phyloP scores from a whole-genome alignment of 2,329 filamentous ascomycete genomes.

The Colletotrichum sp. region DNA sequence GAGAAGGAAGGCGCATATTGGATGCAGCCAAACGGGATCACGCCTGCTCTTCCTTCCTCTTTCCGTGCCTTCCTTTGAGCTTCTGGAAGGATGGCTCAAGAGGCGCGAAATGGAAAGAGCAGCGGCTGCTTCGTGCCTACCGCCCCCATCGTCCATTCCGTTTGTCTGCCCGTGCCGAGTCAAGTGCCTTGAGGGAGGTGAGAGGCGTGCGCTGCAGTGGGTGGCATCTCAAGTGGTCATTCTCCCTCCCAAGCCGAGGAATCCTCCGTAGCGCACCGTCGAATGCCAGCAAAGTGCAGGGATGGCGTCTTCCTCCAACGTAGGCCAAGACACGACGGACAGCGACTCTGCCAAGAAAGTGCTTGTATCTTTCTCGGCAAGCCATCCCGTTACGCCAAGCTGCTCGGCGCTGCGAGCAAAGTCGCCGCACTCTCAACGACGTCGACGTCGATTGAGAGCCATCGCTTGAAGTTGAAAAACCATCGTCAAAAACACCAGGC shows the following conservation, averaged over 20 bases:
- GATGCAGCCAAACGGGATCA: neutral
- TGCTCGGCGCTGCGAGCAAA: slow-evolving; percentile 19
- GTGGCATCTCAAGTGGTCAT: neutral
- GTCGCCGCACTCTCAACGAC: slow-evolving; percentile 15
- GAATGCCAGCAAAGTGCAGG: neutral
- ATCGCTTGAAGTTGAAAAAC: neutral
- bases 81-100: neutral
- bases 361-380: slow-evolving; percentile 20
- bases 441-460: neutral
- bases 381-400: slow-evolving; percentile 20
- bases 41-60: neutral
- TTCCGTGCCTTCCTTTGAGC: neutral
- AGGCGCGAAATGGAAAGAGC: neutral
- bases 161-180: neutral
- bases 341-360: slow-evolving; percentile 20
- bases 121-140: neutral
- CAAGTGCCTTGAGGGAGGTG: neutral
- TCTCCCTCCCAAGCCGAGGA: neutral
- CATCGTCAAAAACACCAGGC: neutral
- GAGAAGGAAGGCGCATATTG: neutral
- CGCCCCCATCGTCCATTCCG: neutral
- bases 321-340: slow-evolving; percentile 16
- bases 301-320: neutral
- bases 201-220: neutral
- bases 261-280: neutral